Evolutionary conservation across 1,284 basidiomycete species (phyloP).

Genomic region (Rhodotorula mucilaginosa): DNA sequence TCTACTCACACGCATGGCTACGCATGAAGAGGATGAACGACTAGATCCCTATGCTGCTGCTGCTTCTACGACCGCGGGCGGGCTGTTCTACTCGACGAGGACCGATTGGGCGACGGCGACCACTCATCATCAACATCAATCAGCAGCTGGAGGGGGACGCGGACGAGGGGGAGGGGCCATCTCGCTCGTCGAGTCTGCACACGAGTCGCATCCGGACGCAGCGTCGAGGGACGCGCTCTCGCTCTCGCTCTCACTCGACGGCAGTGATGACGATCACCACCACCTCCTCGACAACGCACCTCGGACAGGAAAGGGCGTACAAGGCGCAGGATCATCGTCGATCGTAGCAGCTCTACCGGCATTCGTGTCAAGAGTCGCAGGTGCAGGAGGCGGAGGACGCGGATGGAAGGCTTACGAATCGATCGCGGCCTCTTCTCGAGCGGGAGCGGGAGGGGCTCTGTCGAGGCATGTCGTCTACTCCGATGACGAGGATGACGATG

Average conservation of each 20-base stretch:
- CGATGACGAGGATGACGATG: background rate
- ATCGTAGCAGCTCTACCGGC: constrained; percentile 6
- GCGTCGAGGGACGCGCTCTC: background rate
- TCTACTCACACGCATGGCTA: too few species aligned
- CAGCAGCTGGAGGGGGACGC: too few species aligned
- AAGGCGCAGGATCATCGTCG: background rate
- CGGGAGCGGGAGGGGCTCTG: background rate
- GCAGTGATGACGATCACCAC: background rate
- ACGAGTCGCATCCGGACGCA: too few species aligned
- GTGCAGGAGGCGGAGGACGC: background rate
- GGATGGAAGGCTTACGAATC: constrained; percentile 32
- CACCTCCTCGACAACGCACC: background rate
- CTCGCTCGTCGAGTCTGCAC: too few species aligned
- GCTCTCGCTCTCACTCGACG: too few species aligned
- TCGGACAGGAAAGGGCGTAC: background rate
- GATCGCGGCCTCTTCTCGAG: constrained; percentile 2
- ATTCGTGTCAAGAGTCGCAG: constrained; percentile 8
- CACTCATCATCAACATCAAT: too few species aligned
- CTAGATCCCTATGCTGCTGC: too few species aligned
- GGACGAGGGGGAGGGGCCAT: too few species aligned
- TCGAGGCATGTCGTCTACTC: constrained; percentile 3
- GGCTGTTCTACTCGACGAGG: constrained; percentile 20
- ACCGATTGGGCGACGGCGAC: background rate
- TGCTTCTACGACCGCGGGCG: too few species aligned
- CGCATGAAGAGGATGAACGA: too few species aligned